Evolutionary conservation across 208 protist genomes (phyloP).

Genomic region (Leishmania martiniquensis): DNA sequence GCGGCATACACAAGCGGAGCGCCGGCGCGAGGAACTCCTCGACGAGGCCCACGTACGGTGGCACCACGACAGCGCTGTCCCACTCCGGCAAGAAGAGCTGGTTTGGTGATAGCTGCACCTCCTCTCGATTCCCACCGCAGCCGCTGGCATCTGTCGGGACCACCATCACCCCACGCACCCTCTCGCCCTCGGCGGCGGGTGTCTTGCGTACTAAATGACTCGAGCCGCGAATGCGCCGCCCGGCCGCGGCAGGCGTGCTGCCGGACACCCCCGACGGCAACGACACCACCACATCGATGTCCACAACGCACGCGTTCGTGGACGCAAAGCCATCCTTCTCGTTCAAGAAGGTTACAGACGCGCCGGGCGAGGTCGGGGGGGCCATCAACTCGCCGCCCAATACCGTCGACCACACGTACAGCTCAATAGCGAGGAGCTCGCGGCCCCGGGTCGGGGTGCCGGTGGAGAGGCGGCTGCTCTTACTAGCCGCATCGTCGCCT

Average conservation of each 20-base stretch:
- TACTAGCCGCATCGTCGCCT: not conserved
- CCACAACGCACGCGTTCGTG: slow-evolving; percentile 20
- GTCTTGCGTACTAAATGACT: slow-evolving; percentile 17
- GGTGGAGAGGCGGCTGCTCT: not conserved
- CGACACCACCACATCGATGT: slow-evolving; percentile 9
- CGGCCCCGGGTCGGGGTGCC: not conserved
- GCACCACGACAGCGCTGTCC: slow-evolving; percentile 17
- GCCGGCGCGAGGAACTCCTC: slow-evolving; percentile 34
- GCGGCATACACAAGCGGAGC: slow-evolving; percentile 25
- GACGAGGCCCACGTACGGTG: slow-evolving; percentile 29
- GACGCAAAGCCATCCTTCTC: slow-evolving; percentile 18
- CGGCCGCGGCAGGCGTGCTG: not conserved
- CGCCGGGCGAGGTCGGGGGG: slow-evolving; percentile 12
- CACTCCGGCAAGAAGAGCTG: slow-evolving; percentile 24
- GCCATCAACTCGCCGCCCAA: slow-evolving; percentile 43
- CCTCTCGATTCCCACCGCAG: slow-evolving; percentile 4
- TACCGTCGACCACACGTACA: slow-evolving; percentile 34
- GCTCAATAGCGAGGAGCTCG: slow-evolving; percentile 18
- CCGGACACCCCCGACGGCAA: not conserved
- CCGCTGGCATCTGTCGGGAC: slow-evolving; percentile 19
- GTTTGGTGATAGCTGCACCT: slow-evolving; percentile 19
- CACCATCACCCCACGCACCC: slow-evolving; percentile 17
- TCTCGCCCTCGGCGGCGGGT: slow-evolving; percentile 23
- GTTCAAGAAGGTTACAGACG: slow-evolving; percentile 19
- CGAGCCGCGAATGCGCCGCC: slow-evolving; percentile 19